A percentile compares a stretch with the other conserved stretches of the same genome.
Evolutionary conservation across 2,329 filamentous ascomycete species (phyloP).

Genomic region (Talaromyces islandicus): DNA sequence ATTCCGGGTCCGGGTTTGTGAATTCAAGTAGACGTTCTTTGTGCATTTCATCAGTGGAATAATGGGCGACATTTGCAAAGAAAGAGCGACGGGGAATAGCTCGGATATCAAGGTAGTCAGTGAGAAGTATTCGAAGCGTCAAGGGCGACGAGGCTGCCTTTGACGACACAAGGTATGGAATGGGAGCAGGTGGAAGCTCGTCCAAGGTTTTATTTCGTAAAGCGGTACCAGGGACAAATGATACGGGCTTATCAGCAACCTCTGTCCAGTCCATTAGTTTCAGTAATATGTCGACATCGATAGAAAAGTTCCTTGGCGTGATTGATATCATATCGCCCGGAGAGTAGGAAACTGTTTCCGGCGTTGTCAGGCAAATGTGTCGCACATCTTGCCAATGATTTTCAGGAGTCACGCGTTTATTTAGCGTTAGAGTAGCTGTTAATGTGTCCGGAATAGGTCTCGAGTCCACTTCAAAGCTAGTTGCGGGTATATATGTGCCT

Average conservation of each 20-base stretch:
- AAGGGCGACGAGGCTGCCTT: constrained; percentile 18
- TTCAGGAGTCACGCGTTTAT: constrained; percentile 65
- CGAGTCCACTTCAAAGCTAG: constrained; percentile 32
- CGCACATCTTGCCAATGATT: constrained; percentile 94
- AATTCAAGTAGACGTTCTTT: constrained; percentile 80
- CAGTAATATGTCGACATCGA: constrained; percentile 74
- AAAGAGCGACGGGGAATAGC: constrained; percentile 84
- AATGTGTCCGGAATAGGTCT: constrained; percentile 56
- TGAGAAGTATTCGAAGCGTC: constrained; percentile 71
- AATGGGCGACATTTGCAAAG: constrained; percentile 71
- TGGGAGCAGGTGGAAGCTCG: constrained; percentile 21
- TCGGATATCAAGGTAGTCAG: constrained; percentile 80
- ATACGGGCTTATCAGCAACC: constrained; percentile 65
- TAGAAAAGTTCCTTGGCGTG: constrained; percentile 78
- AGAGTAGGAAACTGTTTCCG: constrained; percentile 42
- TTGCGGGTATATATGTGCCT: background rate
- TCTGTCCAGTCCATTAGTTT: constrained; percentile 70
- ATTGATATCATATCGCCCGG: constrained; percentile 79
- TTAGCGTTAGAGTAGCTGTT: constrained; percentile 56
- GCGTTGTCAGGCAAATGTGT: constrained; percentile 57
- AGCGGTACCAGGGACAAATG: constrained; percentile 36
- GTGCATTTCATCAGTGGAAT: constrained; percentile 66
- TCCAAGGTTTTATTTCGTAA: constrained; percentile 16
- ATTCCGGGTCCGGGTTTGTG: constrained; percentile 57
- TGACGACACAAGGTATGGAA: constrained; percentile 31